Conservation (phyloP, 306 rosid genomes). For the Begonia loranthoides region DNA sequence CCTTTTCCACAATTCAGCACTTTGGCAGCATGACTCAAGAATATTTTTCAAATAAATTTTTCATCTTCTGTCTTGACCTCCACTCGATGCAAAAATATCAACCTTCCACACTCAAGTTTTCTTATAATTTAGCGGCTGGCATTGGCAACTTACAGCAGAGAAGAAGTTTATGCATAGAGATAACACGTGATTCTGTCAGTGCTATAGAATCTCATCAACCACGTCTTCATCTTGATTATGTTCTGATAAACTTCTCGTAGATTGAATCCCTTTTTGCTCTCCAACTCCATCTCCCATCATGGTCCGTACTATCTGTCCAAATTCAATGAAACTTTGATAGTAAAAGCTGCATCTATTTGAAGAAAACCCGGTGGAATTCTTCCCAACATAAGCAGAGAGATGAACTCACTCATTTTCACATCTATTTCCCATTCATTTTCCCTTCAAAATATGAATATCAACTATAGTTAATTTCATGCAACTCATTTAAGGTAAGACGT, state of each 20-base stretch:
- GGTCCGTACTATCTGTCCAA: constrained; percentile 1
- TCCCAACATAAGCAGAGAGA: neutral
- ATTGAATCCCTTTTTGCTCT: neutral
- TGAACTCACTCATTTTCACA: neutral
- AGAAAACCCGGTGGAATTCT: neutral
- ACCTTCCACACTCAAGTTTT: too few relatives aligned
- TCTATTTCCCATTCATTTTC: neutral
- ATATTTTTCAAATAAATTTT: too few relatives aligned
- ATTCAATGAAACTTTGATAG: neutral
- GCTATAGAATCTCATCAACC: neutral
- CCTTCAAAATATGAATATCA: neutral
- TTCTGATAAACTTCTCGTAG: neutral
- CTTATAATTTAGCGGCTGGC: too few relatives aligned
- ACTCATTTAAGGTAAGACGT: constrained; percentile 3
- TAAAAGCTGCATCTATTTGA: neutral
- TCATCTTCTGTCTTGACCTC: too few relatives aligned
- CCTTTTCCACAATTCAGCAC: too few relatives aligned
- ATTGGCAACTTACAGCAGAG: too few relatives aligned
- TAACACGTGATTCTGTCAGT: neutral
- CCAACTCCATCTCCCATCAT: neutral
- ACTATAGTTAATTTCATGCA: constrained; percentile 4
- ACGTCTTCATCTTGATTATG: neutral
- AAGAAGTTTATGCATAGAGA: too few relatives aligned
- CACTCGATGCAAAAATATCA: too few relatives aligned
- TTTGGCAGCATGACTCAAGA: too few relatives aligned